Evolutionary conservation across 805 yeast genomes (phyloP).

Genomic region (Wickerhamomyces chambardii): DNA sequence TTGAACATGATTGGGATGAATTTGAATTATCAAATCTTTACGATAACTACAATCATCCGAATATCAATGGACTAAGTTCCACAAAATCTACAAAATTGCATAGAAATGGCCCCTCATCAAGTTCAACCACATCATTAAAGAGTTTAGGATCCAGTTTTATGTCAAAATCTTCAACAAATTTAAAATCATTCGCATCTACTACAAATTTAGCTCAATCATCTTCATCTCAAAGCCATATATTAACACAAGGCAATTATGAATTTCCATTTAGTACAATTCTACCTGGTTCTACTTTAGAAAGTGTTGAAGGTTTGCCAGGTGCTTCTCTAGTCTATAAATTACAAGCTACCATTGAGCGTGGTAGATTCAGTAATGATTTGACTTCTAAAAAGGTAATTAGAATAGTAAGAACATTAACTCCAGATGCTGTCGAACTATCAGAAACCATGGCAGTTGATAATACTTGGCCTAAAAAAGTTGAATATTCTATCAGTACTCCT

Average conservation of each 20-base stretch:
- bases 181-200: slow-evolving; percentile 21
- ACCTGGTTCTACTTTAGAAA: slow-evolving; percentile 81
- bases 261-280: slow-evolving; percentile 80
- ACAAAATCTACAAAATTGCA: slow-evolving; percentile 7
- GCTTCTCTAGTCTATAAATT: slow-evolving; percentile 65
- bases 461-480: slow-evolving; percentile 92
- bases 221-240: slow-evolving; percentile 24
- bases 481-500: slow-evolving; percentile 81
- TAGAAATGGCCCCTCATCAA: slow-evolving; percentile 4
- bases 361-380: slow-evolving; percentile 62
- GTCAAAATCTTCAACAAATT: slow-evolving; percentile 24
- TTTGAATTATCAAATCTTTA: slow-evolving; percentile 34
- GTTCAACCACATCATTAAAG: slow-evolving; percentile 15
- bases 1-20: slow-evolving; percentile 74
- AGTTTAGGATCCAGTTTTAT: slow-evolving; percentile 11
- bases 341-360: slow-evolving; percentile 76
- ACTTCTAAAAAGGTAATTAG: slow-evolving; percentile 64
- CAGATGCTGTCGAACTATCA: slow-evolving; percentile 79
- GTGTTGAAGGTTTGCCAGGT: slow-evolving; percentile 84
- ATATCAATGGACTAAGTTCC: slow-evolving; percentile 10
- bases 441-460: slow-evolving; percentile 93
- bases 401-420: slow-evolving; percentile 76
- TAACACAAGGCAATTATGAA: slow-evolving; percentile 76
- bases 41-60: slow-evolving; percentile 11
- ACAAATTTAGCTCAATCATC: slow-evolving; percentile 9